A percentile compares a stretch with the other conserved stretches of the same genome.
Evolutionary conservation across 768 basidiomycete genomes (phyloP).

Genomic region (Mrakia hoshinonis): DNA sequence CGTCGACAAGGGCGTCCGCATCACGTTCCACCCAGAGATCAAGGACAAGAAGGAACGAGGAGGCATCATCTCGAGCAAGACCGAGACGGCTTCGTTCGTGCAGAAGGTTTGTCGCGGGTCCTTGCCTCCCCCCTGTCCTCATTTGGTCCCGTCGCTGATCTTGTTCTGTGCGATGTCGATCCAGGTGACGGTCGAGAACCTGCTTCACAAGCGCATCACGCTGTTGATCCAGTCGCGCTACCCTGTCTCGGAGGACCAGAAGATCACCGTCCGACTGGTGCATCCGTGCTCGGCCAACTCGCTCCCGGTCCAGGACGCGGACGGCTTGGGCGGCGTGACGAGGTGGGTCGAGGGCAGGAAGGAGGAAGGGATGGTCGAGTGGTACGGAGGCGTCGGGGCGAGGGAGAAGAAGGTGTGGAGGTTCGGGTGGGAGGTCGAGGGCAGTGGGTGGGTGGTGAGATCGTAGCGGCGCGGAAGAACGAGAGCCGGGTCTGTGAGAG

Average conservation of each 20-base stretch:
- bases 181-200: conserved; percentile 11
- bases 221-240: conserved; percentile 7
- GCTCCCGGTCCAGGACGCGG: background rate
- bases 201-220: background rate
- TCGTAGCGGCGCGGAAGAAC: background rate
- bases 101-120: background rate
- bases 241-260: conserved; percentile 10
- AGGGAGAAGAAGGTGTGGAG: background rate
- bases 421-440: conserved; percentile 18
- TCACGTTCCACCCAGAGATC: conserved; percentile 1
- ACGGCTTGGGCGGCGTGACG: background rate
- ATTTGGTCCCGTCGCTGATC: background rate
- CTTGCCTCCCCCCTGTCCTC: background rate
- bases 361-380: conserved; percentile 8
- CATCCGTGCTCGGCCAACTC: background rate
- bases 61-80: conserved; percentile 3
- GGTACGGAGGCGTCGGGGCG: background rate
- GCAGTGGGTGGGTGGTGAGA: conserved; percentile 6
- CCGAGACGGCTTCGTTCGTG: conserved; percentile 17
- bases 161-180: no score
- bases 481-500: no score
- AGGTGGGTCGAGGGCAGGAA: background rate
- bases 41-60: conserved; percentile 4
- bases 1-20: conserved; percentile 16
- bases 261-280: background rate